phyloP scores from a whole-genome alignment of 2,329 filamentous ascomycete genomes.

The Xylariaceae sp. region DNA sequence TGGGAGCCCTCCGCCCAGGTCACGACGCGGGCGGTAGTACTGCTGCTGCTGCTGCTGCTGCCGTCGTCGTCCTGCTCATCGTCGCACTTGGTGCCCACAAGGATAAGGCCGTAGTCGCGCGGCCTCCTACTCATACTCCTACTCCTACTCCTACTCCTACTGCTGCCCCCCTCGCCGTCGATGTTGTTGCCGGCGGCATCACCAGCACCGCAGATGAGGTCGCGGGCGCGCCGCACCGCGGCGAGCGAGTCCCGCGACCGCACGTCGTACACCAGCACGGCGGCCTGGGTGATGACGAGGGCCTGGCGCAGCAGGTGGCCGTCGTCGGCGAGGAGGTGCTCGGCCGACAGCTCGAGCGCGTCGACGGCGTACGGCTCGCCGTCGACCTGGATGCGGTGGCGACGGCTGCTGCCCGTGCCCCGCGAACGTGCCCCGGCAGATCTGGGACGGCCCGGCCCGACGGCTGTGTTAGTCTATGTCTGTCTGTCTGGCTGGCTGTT shows the following conservation, averaged over 20 bases:
- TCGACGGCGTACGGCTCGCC: slow-evolving; percentile 26
- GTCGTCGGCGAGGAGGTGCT: slow-evolving; percentile 20
- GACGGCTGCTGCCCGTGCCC: slow-evolving; percentile 17
- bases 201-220: slow-evolving; percentile 21
- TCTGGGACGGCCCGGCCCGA: no score
- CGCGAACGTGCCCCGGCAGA: slow-evolving; percentile 24
- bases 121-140: no score
- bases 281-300: slow-evolving; percentile 32
- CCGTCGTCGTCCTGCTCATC: slow-evolving; percentile 14
- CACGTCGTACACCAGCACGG: slow-evolving; percentile 22
- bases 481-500: neutral
- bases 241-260: slow-evolving; percentile 20
- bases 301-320: slow-evolving; percentile 29
- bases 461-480: no score
- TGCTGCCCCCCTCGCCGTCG: neutral
- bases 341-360: slow-evolving; percentile 29
- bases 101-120: slow-evolving; percentile 7
- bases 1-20: slow-evolving; percentile 25
- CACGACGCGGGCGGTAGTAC: slow-evolving; percentile 18
- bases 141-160: no score
- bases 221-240: slow-evolving; percentile 7
- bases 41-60: slow-evolving; percentile 12
- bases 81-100: slow-evolving; percentile 31
- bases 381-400: slow-evolving; percentile 26
- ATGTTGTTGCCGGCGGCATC: neutral